Evolutionary conservation across 768 basidiomycete species (phyloP), one percentile per base, ranked within the genome.

Genomic region (Pulveroboletus sp.): DNA sequence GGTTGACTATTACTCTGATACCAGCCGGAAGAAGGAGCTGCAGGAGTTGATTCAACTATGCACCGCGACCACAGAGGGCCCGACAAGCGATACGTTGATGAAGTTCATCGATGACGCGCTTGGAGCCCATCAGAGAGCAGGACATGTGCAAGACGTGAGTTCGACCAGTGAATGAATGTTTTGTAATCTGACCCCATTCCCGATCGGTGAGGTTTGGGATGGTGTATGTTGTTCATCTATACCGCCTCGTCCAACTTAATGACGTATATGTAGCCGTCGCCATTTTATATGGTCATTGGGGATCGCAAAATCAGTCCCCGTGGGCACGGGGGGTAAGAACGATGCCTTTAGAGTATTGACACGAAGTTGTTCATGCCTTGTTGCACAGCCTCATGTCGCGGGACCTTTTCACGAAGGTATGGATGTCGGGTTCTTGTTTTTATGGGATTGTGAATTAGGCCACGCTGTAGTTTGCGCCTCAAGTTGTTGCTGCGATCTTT

Each of bases 1-100:
- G 20, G 70, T 88, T 41, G 71, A 85, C 57, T 84, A 79, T 65
- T 87, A 80, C 55, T 66, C 86, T 13, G 68, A 72, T 10, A 69
- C 72, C 1, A 62, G 60, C 35, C 65, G 66, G 52, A 40, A 62
- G 46, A 40, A 61, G 16, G 71, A 69, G 6, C 35, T 57, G 13
- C 24, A 66, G 20, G 69, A 76, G 29, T 71, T 84, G 25, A 65
- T 74, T 2, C 55, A 50, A 16, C 56, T 79, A 24, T 64, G 67
- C 25, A 48, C 53, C 23, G 57, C 61, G n/a, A 43, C 52, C 16
- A 60, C 60, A 6, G 51, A 59, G 5, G 60, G 68, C 31, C 61
- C 56, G 13, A 43, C 45, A 14, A 49, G 47, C 5, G 66, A 67
- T 43, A 40, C 36, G n/a, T 51, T 80, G 27, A 70, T 77, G 69